Evolutionary conservation across 1,284 basidiomycete species (phyloP).

Genomic region (Omphalotus olearius): DNA sequence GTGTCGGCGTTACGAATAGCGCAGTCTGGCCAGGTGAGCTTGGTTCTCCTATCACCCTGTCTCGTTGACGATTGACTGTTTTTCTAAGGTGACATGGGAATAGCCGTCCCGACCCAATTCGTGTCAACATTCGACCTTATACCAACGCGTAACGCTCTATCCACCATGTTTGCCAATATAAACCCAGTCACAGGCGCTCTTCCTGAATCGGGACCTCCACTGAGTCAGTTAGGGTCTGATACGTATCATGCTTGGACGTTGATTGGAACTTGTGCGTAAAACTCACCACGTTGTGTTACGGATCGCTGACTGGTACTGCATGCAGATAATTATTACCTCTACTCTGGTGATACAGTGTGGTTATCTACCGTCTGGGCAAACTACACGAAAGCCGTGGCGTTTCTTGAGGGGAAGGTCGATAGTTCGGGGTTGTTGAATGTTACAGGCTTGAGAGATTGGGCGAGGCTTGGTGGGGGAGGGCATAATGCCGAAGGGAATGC

Average conservation of each 20-base stretch:
- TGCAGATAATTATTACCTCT: conserved; percentile 43
- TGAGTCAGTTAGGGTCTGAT: conserved; percentile 47
- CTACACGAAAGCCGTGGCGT: conserved; percentile 42
- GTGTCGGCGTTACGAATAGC: conserved; percentile 21
- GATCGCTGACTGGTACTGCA: neutral
- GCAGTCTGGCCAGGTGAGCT: conserved; percentile 53
- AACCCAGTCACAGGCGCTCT: conserved; percentile 49
- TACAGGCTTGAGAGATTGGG: conserved; percentile 46
- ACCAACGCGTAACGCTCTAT: conserved; percentile 50
- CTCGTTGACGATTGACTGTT: neutral
- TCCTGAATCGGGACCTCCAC: conserved; percentile 53
- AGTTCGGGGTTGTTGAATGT: conserved; percentile 38
- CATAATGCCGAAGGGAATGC: conserved; percentile 45
- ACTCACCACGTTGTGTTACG: too few relatives aligned
- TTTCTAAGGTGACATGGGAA: conserved; percentile 52
- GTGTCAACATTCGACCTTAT: conserved; percentile 57
- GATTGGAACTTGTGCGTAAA: conserved; percentile 37
- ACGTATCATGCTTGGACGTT: conserved; percentile 47
- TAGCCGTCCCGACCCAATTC: conserved; percentile 56
- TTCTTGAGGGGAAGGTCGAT: conserved; percentile 41
- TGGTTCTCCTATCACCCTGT: neutral
- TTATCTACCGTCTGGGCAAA: conserved; percentile 38
- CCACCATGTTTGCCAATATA: conserved; percentile 54
- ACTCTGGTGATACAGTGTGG: conserved; percentile 40
- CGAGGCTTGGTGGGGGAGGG: conserved; percentile 41